A percentile compares a stretch with the other conserved stretches of the same genome.
phyloP scores from a whole-genome alignment of 2,329 filamentous ascomycete species.

The Blastomyces emzantsi region DNA sequence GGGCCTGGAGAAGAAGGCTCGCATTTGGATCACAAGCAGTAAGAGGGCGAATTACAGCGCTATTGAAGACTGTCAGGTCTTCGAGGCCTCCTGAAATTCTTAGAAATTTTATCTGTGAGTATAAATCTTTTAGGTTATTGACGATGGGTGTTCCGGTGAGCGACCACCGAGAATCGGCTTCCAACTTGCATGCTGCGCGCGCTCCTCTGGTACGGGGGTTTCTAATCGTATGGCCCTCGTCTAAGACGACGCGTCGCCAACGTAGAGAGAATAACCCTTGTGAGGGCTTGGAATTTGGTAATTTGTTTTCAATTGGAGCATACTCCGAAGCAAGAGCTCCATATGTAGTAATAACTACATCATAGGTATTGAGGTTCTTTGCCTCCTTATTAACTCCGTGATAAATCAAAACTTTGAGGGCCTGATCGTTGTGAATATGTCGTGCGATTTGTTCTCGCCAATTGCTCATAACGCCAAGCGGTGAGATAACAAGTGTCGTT shows the following conservation, averaged over 20 bases:
- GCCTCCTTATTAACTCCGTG: conserved; percentile 57
- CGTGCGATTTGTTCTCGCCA: conserved; percentile 71
- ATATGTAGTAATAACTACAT: conserved; percentile 79
- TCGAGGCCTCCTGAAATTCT: conserved; percentile 67
- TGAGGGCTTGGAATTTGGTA: conserved; percentile 33
- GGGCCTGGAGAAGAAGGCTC: conserved; percentile 58
- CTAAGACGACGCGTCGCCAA: conserved; percentile 72
- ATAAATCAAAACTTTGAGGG: conserved; percentile 62
- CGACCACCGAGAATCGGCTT: conserved; percentile 67
- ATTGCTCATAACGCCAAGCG: conserved; percentile 81
- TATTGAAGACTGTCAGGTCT: conserved; percentile 63
- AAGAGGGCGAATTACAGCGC: conserved; percentile 60
- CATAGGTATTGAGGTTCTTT: conserved; percentile 53
- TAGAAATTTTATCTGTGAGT: conserved; percentile 70
- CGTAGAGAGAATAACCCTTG: conserved; percentile 53
- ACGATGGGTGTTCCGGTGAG: conserved; percentile 75
- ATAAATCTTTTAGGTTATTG: conserved; percentile 72
- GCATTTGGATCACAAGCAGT: conserved; percentile 49
- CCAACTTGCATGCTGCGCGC: conserved; percentile 56
- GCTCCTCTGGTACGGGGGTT: conserved; percentile 67
- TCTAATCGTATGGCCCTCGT: conserved; percentile 75
- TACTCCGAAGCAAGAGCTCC: conserved; percentile 63
- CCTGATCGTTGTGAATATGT: conserved; percentile 57
- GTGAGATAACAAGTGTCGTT: conserved; percentile 69
- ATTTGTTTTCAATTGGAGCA: conserved; percentile 40